Conservation (phyloP, 345 rosid species). For the Syzygium jambos region DNA sequence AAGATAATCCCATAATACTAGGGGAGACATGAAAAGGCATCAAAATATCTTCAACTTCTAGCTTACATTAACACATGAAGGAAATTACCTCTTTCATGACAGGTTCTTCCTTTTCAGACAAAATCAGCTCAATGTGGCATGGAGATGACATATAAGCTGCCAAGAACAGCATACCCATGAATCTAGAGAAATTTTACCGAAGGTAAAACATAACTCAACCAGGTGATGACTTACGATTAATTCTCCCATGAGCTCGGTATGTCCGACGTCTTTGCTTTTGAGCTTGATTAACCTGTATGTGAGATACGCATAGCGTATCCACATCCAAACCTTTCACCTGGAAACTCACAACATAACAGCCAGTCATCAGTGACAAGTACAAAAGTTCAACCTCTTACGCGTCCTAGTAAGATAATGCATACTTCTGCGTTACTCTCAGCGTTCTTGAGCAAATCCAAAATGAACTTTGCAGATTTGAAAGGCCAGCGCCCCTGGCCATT, state of each 20-base stretch:
- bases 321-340: conserved; percentile 79
- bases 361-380: neutral
- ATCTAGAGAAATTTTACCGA: neutral
- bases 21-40: neutral
- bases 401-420: neutral
- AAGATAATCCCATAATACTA: neutral
- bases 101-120: conserved; percentile 67
- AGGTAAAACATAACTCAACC: neutral
- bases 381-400: neutral
- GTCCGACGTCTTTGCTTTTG: conserved; percentile 69
- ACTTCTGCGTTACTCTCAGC: conserved; percentile 84
- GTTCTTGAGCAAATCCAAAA: conserved; percentile 39
- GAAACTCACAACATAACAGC: neutral
- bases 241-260: conserved; percentile 75
- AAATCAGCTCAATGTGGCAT: conserved; percentile 56
- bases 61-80: neutral
- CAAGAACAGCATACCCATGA: neutral
- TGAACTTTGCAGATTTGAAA: conserved; percentile 34
- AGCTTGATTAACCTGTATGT: conserved; percentile 78
- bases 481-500: conserved; percentile 90
- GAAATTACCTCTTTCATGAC: conserved; percentile 52
- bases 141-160: conserved; percentile 80
- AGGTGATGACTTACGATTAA: conserved; percentile 41
- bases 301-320: conserved; percentile 54
- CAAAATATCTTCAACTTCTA: neutral